These are phyloP conservation scores for Pyracantha coccinea DNA, from an alignment of 331 rosid genomes.

Conservation along the genomic window DNA sequence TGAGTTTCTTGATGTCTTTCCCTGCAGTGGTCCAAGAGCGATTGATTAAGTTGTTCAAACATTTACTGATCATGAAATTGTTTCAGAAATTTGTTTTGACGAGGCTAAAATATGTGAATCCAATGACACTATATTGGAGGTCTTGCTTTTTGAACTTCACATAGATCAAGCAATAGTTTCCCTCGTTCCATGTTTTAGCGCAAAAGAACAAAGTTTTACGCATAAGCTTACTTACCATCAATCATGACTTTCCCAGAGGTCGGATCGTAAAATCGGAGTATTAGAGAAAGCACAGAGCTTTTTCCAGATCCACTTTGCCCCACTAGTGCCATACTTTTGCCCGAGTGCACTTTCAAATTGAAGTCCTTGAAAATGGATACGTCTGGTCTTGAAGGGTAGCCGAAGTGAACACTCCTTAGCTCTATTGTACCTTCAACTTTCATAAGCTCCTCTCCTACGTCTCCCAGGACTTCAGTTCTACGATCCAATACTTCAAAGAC, in stretches of 20 bases:
- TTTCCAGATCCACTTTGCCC: conserved; percentile 99
- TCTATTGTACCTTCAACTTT: conserved; percentile 85
- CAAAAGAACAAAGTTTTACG: background rate
- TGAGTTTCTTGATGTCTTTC: conserved; percentile 64
- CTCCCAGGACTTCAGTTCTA: conserved; percentile 50
- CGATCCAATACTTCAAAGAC: conserved; percentile 80
- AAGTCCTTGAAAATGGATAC: conserved; percentile 77
- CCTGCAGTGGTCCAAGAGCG: conserved; percentile 36
- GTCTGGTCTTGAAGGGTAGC: conserved; percentile 91
- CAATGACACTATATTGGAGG: too few relatives aligned
- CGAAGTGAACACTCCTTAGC: conserved; percentile 61
- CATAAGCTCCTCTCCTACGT: conserved; percentile 61
- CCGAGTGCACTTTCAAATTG: conserved; percentile 60
- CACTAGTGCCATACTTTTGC: conserved; percentile 75
- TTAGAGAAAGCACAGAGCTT: conserved; percentile 85
- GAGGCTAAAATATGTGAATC: too few relatives aligned
- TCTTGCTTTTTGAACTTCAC: too few relatives aligned
- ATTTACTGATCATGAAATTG: too few relatives aligned
- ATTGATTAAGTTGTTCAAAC: too few relatives aligned
- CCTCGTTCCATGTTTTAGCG: background rate
- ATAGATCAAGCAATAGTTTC: too few relatives aligned
- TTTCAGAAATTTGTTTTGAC: too few relatives aligned
- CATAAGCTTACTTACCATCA: conserved; percentile 55
- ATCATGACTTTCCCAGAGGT: conserved; percentile 66
- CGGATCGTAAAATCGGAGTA: conserved; percentile 91